Evolutionary conservation across 2,329 filamentous ascomycete species (phyloP), one percentile per base, ranked within the genome.

Genomic region (Cordyceps farinosa): DNA sequence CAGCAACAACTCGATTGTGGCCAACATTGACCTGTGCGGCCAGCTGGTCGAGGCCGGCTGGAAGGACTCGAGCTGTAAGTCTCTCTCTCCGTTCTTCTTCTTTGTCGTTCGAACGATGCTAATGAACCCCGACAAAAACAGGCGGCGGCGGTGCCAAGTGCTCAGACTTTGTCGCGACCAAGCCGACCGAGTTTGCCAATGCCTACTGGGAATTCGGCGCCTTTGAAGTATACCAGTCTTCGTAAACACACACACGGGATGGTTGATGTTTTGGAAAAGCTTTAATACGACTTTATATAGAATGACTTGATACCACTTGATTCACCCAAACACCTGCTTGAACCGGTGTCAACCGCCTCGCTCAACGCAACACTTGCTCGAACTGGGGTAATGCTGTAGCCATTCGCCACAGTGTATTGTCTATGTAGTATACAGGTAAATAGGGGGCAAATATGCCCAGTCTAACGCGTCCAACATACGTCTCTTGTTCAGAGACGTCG

Each of bases 1-100:
- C 72, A 78, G 74, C 61, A 90, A 89, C 69, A 82, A 87, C 71
- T 87, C 84, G 67, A 89, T 90, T 67, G 80, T 89, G 66, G 81
- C 81, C 48, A 88, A 90, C 68, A 88, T 89, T 66, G 84, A 87
- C 70, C 74, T 90, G 8, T 90, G 87, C 66, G 87, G 87, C 0
- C 72, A 82, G 47, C 77, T 84, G 67, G 82, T 82, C 3, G 80
- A 81, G 52, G 75, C 74, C 3, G 73, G 76, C 40, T 85, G 80
- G 68, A 73, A 74, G 2, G 67, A 73, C 13, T 83, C 82, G 27
- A 80, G 78, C 60, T 82, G 79, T 77, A 69, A 71, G 74, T 70
- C 10, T 27, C 22, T 9, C 17, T 1, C 53, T 29, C 13, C 29
- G 22, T 55, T 17, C 15, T 15, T n/a, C 55, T 6, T n/a, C 40